Base-by-base conservation (phyloP, 805 yeast species). In the Danielia oregonensis region DNA sequence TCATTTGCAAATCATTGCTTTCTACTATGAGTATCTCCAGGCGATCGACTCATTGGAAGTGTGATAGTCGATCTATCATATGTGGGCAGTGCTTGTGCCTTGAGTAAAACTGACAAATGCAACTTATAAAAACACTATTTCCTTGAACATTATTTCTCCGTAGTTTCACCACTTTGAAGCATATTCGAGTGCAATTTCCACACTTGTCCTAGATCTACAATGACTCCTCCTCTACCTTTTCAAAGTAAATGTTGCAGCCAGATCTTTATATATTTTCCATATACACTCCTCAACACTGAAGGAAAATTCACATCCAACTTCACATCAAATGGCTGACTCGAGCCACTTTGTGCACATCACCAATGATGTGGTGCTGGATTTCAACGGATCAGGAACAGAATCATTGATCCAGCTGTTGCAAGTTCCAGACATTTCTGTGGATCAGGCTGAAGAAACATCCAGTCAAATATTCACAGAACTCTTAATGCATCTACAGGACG, bases 381-480 rank as follows among this genome's bases (percentile, higher is more conserved):
- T 66, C 37, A 39, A 37, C 5, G 59, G 60, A 2, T 33, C 46
- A 7, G 70, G 70, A 2, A 40, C 54, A 17, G 63, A 61, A 35
- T 35, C 44, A n/a, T 47, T 65, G 32, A 42, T 63, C 9, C 62
- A 59, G 34, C 31, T 48, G 2, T 43, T 65, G 24, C 63, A 61
- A 17, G 43, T 52, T 5, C 52, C 59, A 11, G 56, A 26, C 43
- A 46, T 32, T 24, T 48, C 17, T 37, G 40, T 24, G 26, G 36
- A 21, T 46, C 48, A 15, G 13, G 35, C 35, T 52, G 49, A 29
- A 15, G 48, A 39, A 7, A 33, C 44, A 4, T 35, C 52, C 10
- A 54, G 61, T 13, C 52, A 43, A 38, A 35, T 64, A 12, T 63
- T 62, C 48, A 56, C 64, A 5, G 70, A 64, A 39, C 35, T 63